Percentiles rank a stretch among this genome's conserved stretches.
These are phyloP conservation scores for Talaromyces verruculosus DNA, from an alignment of 2,329 filamentous ascomycete species.

Conservation along the genomic window DNA sequence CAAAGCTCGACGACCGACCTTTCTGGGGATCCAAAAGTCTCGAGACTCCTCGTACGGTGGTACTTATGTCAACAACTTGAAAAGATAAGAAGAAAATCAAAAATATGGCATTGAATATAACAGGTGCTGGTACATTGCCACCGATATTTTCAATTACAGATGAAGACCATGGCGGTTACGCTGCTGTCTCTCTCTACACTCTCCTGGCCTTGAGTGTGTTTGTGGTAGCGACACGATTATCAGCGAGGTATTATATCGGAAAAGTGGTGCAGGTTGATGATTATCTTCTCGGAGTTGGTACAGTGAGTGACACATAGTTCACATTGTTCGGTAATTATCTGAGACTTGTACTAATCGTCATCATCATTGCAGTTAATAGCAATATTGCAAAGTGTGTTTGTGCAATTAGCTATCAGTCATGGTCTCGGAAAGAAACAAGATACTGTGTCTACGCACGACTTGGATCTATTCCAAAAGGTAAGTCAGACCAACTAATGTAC, in stretches of 20 bases:
- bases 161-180: constrained; percentile 28
- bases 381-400: constrained; percentile 26
- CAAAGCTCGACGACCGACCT: not conserved
- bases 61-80: too few relatives aligned
- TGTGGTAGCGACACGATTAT: constrained; percentile 25
- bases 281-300: constrained; percentile 24
- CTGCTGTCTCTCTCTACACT: constrained; percentile 27
- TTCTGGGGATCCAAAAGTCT: not conserved
- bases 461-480: constrained; percentile 26
- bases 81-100: too few relatives aligned
- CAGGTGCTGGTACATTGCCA: constrained; percentile 25
- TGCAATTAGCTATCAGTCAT: constrained; percentile 27
- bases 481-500: not conserved
- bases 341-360: not conserved
- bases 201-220: constrained; percentile 24
- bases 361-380: constrained; percentile 21
- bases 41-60: not conserved
- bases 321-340: not conserved
- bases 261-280: constrained; percentile 26
- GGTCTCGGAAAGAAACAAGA: constrained; percentile 24
- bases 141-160: constrained; percentile 27
- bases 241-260: constrained; percentile 27
- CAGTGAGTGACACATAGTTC: constrained; percentile 18
- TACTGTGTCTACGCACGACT: constrained; percentile 19
- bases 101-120: not conserved